A percentile compares a stretch with the other conserved stretches of the same genome.
These are phyloP conservation scores for Tilletia horrida DNA, from an alignment of 1,284 basidiomycete species.

Conservation along the genomic window DNA sequence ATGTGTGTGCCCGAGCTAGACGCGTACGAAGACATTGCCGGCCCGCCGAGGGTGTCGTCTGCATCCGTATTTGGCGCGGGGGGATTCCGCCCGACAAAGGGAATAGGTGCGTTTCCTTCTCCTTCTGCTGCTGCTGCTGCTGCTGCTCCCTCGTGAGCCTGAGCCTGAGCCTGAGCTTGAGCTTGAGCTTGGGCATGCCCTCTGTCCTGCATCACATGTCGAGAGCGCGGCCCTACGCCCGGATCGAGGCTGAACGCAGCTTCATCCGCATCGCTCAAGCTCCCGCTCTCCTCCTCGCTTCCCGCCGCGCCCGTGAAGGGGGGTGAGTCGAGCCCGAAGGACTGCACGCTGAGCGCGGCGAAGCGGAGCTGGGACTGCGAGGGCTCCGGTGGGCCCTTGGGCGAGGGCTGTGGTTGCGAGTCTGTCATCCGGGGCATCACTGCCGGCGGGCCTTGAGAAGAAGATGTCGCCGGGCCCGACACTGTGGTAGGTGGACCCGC, in stretches of 20 bases:
- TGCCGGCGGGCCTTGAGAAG: background rate
- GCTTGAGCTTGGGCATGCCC: too few relatives aligned
- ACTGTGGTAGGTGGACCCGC: slow-evolving; percentile 2
- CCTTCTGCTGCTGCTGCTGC: too few relatives aligned
- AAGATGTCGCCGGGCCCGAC: background rate
- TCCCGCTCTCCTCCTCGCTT: slow-evolving; percentile 23
- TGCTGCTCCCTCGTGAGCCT: too few relatives aligned
- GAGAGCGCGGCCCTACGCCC: background rate
- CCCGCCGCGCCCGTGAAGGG: slow-evolving; percentile 50
- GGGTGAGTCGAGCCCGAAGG: slow-evolving; percentile 52
- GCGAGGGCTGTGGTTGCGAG: slow-evolving; percentile 23
- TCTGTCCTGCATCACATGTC: slow-evolving; percentile 1
- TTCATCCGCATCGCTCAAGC: slow-evolving; percentile 25
- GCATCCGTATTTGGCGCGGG: background rate
- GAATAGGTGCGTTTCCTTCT: too few relatives aligned
- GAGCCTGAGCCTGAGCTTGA: too few relatives aligned
- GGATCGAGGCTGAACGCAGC: slow-evolving; percentile 15
- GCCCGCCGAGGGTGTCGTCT: background rate
- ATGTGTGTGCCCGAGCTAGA: slow-evolving; percentile 9
- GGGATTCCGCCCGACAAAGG: background rate
- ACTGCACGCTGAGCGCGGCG: slow-evolving; percentile 48
- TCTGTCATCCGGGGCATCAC: slow-evolving; percentile 48
- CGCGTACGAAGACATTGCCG: background rate
- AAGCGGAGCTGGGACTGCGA: slow-evolving; percentile 46
- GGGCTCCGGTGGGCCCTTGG: slow-evolving; percentile 34